These are phyloP conservation scores for Prunus yedoensis DNA, from an alignment of 331 rosid species.

Conservation along the genomic window DNA sequence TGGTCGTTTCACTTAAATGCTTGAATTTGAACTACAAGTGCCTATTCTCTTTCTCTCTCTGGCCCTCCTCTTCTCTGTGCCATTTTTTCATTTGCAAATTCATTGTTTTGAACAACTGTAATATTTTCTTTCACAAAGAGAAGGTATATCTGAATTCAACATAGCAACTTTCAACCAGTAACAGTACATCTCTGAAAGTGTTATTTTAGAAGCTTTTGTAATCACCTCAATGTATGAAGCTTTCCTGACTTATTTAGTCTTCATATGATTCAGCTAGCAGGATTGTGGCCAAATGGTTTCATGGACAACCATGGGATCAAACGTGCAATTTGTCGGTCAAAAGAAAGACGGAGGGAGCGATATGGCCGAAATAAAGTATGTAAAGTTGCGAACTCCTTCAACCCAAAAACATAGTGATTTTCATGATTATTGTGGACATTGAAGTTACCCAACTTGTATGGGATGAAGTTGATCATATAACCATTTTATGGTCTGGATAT, in stretches of 20 bases:
- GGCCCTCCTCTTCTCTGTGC: too few species aligned
- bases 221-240: background rate
- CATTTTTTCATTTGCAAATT: too few species aligned
- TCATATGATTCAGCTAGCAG: conserved; percentile 65
- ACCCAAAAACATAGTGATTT: background rate
- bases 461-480: conserved; percentile 1
- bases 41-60: too few species aligned
- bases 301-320: conserved; percentile 99
- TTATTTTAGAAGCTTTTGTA: background rate
- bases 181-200: background rate
- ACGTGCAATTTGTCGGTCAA: conserved; percentile 88
- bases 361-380: conserved; percentile 66
- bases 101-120: too few species aligned
- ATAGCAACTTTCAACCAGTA: background rate
- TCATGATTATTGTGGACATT: background rate
- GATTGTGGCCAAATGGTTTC: conserved; percentile 87
- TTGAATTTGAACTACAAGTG: too few species aligned
- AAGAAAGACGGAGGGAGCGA: conserved; percentile 77
- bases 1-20: too few species aligned
- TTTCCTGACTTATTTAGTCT: conserved; percentile 7
- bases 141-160: too few species aligned
- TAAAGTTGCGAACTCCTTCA: background rate
- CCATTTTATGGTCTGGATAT: background rate
- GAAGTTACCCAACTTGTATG: background rate
- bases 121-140: too few species aligned